Evolutionary conservation across 306 rosid genomes (phyloP), one percentile per base, ranked within the genome.

Genomic region (Dryas drummondii): DNA sequence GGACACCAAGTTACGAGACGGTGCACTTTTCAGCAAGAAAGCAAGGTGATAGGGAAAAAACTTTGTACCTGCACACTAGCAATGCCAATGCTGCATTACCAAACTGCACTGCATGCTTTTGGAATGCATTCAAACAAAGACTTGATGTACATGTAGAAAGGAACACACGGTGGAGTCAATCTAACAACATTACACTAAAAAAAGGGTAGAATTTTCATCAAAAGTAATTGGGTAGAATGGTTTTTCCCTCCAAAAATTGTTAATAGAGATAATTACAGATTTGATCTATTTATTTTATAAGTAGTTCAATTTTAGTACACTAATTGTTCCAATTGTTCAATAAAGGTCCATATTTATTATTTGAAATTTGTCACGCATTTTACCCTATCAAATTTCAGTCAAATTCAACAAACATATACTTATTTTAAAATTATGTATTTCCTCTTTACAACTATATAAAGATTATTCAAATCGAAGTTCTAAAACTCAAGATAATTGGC

Each of bases 31-130:
- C 0, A 14, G 70, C 16, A 6, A 5, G 7, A 26, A 45, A 53
- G 49, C 32, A 52, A 37, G 9, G 62, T 9, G 37, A 70, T 16
- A 40, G 40, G 10, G 32, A 16, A 40, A 53, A 37, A 0, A 3
- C 9, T 11, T 37, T 52, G 73, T 61, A 37, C 10, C 48, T 15
- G 44, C 48, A 37, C 7, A 40, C 1, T n/a, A 32, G 6, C 11
- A 52, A 52, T 4, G 7, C 6, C 51, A 53, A 40, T 70, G 74
- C 74, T 54, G 42, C 16, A n/a, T 41, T 16, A 50, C 73, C 73
- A 68, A 70, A 41, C 74, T 37, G 50, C 50, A n/a, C 10, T 15
- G 3, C 73, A 32, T 3, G 1, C 37, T 9, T 70, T 47, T 67
- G 41, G 55, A 27, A 4, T 3, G 46, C 9, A 66, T 17, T 67